Evolutionary conservation across 306 rosid species (phyloP).

Genomic region (Dalbergia oliveri): DNA sequence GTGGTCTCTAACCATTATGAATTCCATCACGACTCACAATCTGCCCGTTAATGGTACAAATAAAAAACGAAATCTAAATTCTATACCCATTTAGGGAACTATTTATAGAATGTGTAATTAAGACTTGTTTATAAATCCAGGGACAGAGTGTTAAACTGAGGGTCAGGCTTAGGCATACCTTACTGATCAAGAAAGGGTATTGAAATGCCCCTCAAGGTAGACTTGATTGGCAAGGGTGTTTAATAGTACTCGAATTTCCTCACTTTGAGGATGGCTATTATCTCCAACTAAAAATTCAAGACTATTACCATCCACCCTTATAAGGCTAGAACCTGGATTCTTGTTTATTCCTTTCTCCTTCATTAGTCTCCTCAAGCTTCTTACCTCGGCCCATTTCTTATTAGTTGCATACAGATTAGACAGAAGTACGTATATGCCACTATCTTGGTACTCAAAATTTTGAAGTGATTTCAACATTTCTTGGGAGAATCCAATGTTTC

Average conservation of each 20-base stretch:
- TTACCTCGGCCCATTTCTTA: constrained; percentile 78
- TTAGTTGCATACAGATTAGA: constrained; percentile 74
- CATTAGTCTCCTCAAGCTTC: constrained; percentile 72
- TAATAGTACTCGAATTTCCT: constrained; percentile 59
- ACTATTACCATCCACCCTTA: constrained; percentile 71
- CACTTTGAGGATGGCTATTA: constrained; percentile 63
- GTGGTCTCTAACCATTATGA: neutral
- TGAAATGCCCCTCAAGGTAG: constrained; percentile 52
- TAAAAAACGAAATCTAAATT: neutral
- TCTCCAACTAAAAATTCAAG: constrained; percentile 74
- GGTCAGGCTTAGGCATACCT: constrained; percentile 14
- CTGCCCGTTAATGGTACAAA: neutral
- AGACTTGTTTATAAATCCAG: constrained; percentile 15
- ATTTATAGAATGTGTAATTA: neutral
- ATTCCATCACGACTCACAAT: neutral
- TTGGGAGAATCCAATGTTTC: constrained; percentile 62
- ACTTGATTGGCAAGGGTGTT: constrained; percentile 61
- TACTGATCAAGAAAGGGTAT: constrained; percentile 46
- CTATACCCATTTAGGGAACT: neutral
- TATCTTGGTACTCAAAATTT: constrained; percentile 64
- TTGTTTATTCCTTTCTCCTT: constrained; percentile 77
- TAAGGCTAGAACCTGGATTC: constrained; percentile 73
- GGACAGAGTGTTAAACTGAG: constrained; percentile 18
- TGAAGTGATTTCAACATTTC: constrained; percentile 59
- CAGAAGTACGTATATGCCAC: constrained; percentile 82